These are phyloP conservation scores for Powellomyces hirtus DNA, from an alignment of 192 early-diverging fungal genomes.

Conservation along the genomic window DNA sequence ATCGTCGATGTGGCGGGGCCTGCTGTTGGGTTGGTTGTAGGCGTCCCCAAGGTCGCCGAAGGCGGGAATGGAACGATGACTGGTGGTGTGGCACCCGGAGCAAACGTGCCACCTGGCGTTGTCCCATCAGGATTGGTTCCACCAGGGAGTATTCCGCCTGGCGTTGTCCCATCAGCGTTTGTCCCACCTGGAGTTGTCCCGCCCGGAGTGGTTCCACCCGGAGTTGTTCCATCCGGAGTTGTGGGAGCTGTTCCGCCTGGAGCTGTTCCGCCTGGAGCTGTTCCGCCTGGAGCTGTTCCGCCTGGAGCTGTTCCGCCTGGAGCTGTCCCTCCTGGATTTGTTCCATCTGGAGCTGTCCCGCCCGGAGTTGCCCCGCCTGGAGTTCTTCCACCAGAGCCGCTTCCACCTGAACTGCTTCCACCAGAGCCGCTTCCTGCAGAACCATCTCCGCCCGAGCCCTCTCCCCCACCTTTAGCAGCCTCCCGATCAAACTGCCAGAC, in stretches of 20 bases:
- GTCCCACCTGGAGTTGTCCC: neutral
- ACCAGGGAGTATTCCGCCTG: neutral
- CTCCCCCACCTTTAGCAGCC: neutral
- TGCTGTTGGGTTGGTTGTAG: no score
- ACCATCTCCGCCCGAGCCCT: neutral
- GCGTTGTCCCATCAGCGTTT: neutral
- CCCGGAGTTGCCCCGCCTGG: neutral
- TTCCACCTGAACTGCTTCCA: neutral
- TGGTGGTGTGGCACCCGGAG: neutral
- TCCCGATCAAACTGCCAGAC: neutral
- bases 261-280: neutral
- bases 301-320: neutral
- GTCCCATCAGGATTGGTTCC: neutral
- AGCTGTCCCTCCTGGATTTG: neutral
- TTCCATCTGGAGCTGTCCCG: neutral
- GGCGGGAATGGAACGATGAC: neutral
- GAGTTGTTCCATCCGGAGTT: neutral
- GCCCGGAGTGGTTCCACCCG: neutral
- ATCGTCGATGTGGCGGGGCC: no score
- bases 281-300: neutral
- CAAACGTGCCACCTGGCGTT: neutral
- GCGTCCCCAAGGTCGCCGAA: no score
- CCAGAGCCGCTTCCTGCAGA: neutral
- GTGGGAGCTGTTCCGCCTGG: neutral
- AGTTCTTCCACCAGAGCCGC: neutral